phyloP scores from a whole-genome alignment of 2,329 filamentous ascomycete genomes.

The Aspergillus japonicus region DNA sequence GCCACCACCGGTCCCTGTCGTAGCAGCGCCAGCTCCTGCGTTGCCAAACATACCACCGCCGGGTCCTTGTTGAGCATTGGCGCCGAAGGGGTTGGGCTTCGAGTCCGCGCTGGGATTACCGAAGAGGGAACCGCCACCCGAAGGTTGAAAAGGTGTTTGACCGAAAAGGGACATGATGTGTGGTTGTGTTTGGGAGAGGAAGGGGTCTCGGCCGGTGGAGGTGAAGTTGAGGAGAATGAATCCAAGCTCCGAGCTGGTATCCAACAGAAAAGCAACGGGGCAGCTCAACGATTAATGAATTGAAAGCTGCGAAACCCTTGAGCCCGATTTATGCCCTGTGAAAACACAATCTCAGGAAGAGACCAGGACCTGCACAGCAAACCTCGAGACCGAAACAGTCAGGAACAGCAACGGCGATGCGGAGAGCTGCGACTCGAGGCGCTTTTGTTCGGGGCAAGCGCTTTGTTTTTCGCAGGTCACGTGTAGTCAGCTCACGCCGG shows the following conservation, averaged over 20 bases:
- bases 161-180: constrained; percentile 43
- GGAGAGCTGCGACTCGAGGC: not conserved
- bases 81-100: constrained; percentile 18
- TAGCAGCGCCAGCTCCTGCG: constrained; percentile 7
- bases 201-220: not conserved
- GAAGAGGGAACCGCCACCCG: constrained; percentile 27
- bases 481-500: constrained; percentile 3
- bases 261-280: not conserved
- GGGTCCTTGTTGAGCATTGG: constrained; percentile 37
- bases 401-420: constrained; percentile 3
- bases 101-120: constrained; percentile 23
- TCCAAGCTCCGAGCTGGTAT: not conserved
- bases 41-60: constrained; percentile 36
- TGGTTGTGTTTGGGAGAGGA: not conserved
- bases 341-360: not conserved
- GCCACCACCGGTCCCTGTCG: constrained; percentile 29
- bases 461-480: constrained; percentile 22
- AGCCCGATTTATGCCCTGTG: too few relatives aligned
- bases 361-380: not conserved
- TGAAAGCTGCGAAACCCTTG: not conserved
- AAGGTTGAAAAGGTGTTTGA: constrained; percentile 23
- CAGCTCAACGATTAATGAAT: not conserved
- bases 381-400: constrained; percentile 4
- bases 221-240: not conserved
- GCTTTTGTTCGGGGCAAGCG: constrained; percentile 1